Evolutionary conservation across 306 rosid genomes (phyloP).

Genomic region (Pyrus communis): DNA sequence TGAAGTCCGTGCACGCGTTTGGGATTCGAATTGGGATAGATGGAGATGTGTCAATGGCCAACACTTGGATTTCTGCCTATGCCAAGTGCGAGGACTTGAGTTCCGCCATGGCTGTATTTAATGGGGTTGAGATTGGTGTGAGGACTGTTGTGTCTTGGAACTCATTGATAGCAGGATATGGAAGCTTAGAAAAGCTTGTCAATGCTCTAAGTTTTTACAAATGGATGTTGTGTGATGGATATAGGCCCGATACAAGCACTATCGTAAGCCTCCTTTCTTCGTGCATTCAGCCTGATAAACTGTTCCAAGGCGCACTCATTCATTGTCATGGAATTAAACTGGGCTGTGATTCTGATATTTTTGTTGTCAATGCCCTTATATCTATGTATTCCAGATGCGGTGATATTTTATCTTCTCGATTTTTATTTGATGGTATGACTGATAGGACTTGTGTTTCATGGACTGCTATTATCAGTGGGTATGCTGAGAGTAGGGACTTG

Average conservation of each 20-base stretch:
- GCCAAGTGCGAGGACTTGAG: slow-evolving; percentile 47
- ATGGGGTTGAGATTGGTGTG: slow-evolving; percentile 27
- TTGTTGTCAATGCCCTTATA: slow-evolving; percentile 49
- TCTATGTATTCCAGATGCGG: slow-evolving; percentile 66
- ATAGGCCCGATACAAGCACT: slow-evolving; percentile 49
- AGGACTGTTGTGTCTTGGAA: slow-evolving; percentile 69
- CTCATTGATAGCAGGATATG: slow-evolving; percentile 56
- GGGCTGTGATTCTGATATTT: slow-evolving; percentile 51
- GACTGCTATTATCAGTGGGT: slow-evolving; percentile 64
- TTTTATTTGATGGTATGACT: slow-evolving; percentile 43
- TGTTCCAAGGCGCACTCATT: slow-evolving; percentile 43
- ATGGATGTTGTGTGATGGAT: slow-evolving; percentile 33
- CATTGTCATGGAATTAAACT: slow-evolving; percentile 53
- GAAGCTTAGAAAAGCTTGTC: slow-evolving; percentile 29
- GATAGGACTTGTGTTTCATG: slow-evolving; percentile 59
- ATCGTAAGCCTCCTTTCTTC: slow-evolving; percentile 49
- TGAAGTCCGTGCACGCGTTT: slow-evolving; percentile 42
- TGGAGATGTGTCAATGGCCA: slow-evolving; percentile 37
- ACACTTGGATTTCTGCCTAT: slow-evolving; percentile 66
- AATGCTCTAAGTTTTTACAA: slow-evolving; percentile 38
- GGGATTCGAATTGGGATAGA: slow-evolving; percentile 43
- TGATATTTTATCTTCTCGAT: slow-evolving; percentile 41
- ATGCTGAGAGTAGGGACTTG: slow-evolving; percentile 46
- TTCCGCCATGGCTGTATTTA: slow-evolving; percentile 33
- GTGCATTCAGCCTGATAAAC: slow-evolving; percentile 32